Evolutionary conservation across 257 asterid species (phyloP), one percentile per base, ranked within the genome.

Genomic region (Solanum phureja): DNA sequence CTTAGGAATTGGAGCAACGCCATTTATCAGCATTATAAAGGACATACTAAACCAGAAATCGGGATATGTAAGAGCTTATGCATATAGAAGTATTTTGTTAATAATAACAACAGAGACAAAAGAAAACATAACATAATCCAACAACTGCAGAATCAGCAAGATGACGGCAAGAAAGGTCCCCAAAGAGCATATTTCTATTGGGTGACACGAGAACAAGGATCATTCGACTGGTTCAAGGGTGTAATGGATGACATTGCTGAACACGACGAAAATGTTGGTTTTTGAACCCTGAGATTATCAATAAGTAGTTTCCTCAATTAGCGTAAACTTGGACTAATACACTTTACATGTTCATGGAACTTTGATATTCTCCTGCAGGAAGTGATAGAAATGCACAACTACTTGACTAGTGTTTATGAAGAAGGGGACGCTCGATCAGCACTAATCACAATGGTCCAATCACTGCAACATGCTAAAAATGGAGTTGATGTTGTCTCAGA

Each of bases 351-450:
- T 74, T 76, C 86, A 0, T 46, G 16, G 62, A 83, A 89, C 29
- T 82, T 49, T 49, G 31, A 33, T 19, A 82, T 82, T 82, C 68
- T 81, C 4, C 94, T 74, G 52, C 83, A 97, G 99, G 91, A 95
- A 8, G 91, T 95, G 40, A 87, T 97, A 87, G 98, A 97, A 90
- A 95, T 95, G 98, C 98, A 95, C 90, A 97, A 93, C 90, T 97
- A 97, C 91, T 90, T 97, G 88, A 95, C 98, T 46, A 95, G 99
- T 86, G 92, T 95, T 88, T 95, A 95, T 66, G 98, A 95, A 89
- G 99, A 97, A 94, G 98, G 98, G 71, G 99, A 97, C 71, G 98
- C 98, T 34, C 93, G 99, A 72, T 95, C 99, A 56, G 99, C 98
- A 11, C 97, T 97, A 2, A 97, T 97, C 73, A 91, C 94, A 33